A percentile compares a stretch with the other conserved stretches of the same genome.
Conservation (phyloP, 2,329 filamentous ascomycete genomes). For the Aplosporella prunicola region DNA sequence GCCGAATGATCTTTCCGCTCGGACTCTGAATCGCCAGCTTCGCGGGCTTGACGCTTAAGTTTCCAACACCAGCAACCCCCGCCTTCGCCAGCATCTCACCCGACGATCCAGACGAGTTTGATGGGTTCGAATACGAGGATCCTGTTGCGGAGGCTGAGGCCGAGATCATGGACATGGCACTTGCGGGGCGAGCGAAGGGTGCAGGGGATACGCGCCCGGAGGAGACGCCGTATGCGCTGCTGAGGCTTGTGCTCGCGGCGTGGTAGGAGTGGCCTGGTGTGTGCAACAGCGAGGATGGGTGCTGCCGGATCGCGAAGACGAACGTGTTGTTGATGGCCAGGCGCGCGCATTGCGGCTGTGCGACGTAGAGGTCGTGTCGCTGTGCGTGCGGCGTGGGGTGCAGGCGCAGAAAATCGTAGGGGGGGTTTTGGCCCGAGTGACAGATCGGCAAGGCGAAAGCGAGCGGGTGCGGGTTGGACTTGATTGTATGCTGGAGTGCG, state of each 20-base stretch:
- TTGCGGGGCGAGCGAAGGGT: constrained; percentile 45
- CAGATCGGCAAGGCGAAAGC: constrained; percentile 83
- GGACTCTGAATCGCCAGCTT: constrained; percentile 94
- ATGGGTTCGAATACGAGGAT: constrained; percentile 26
- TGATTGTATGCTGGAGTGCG: constrained; percentile 63
- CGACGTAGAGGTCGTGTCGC: constrained; percentile 91
- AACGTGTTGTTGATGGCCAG: constrained; percentile 95
- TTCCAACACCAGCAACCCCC: neutral
- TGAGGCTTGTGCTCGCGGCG: constrained; percentile 21
- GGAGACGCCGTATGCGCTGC: constrained; percentile 21
- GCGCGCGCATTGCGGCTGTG: constrained; percentile 84
- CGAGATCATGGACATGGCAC: constrained; percentile 52
- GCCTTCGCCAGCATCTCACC: constrained; percentile 26
- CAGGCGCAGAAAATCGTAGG: constrained; percentile 84
- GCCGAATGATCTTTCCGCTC: constrained; percentile 82
- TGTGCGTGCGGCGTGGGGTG: constrained; percentile 98
- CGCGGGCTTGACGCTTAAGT: constrained; percentile 61
- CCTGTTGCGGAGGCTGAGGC: constrained; percentile 39
- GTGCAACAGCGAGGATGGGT: constrained; percentile 55
- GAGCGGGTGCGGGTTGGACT: constrained; percentile 87
- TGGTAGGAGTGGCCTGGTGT: constrained; percentile 29
- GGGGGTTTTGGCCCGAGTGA: constrained; percentile 84
- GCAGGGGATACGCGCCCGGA: constrained; percentile 43
- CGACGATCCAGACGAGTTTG: constrained; percentile 45
- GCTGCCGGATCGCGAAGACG: constrained; percentile 90